Conservation (phyloP, 352 stramenopile genomes). For the Pythium coloratum region DNA sequence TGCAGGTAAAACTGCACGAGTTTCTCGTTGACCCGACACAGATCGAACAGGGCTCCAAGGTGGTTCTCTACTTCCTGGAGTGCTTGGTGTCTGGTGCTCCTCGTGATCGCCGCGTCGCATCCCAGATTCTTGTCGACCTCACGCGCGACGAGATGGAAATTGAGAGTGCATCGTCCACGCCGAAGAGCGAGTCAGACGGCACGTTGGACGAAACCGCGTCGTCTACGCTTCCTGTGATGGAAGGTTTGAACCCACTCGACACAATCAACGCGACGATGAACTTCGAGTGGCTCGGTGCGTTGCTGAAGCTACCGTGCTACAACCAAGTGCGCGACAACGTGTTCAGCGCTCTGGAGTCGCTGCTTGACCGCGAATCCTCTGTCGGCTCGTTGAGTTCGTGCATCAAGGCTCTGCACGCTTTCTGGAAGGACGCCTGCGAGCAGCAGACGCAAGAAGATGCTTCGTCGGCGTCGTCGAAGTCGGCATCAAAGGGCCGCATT, state of each 20-base stretch:
- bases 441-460: background rate
- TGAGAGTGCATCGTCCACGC: conserved; percentile 26
- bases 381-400: conserved; percentile 65
- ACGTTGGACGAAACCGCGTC: conserved; percentile 32
- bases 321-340: conserved; percentile 50
- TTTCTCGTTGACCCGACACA: conserved; percentile 44
- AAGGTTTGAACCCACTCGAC: conserved; percentile 30
- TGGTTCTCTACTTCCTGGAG: conserved; percentile 76
- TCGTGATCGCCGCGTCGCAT: conserved; percentile 54
- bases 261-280: conserved; percentile 34
- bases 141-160: conserved; percentile 30
- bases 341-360: conserved; percentile 62
- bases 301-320: conserved; percentile 73
- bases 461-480: conserved; percentile 1
- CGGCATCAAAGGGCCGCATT: conserved; percentile 2
- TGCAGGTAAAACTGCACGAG: conserved; percentile 59
- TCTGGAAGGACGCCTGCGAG: conserved; percentile 47
- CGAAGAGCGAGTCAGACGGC: conserved; percentile 29
- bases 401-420: conserved; percentile 64
- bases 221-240: conserved; percentile 12
- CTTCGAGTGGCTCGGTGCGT: conserved; percentile 70
- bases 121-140: conserved; percentile 65
- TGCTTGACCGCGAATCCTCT: conserved; percentile 74
- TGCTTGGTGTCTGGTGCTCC: conserved; percentile 56
- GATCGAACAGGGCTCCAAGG: conserved; percentile 38